Evolutionary conservation across 129 eudicot genomes (phyloP), one percentile per base, ranked within the genome.

Genomic region (Tagetes erecta): DNA sequence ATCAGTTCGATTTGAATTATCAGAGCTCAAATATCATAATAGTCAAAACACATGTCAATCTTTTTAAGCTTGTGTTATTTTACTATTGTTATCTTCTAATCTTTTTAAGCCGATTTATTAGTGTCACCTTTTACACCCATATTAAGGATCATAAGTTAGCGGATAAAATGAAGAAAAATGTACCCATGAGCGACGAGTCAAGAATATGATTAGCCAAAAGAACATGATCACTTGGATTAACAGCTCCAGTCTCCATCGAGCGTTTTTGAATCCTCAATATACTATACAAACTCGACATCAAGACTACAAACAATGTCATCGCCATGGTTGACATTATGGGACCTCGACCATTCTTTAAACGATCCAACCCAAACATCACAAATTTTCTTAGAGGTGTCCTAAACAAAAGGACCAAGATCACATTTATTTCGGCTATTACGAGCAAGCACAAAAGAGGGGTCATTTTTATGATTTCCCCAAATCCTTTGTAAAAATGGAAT

Each of bases 101-200:
- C 27, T 20, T 20, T 20, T 20, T 20, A 50, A 50, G 14, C 56
- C 3, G 57, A 0, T 51, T 51, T 51, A 51, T n/a, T n/a, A 51
- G 0, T 51, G 57, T 0, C 57, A 51, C 57, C n/a, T 51, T 51
- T n/a, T 55, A 38, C 4, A 13, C 1, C 11, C 64, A 50, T n/a
- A 46, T 4, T 8, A 34, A 1, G 6, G 49, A 35, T 36, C 39
- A 47, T 36, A 74, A 49, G 31, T 62, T 74, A 37, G 1, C n/a
- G 34, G 9, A 34, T 37, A 35, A 38, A 64, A 6, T 3, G 1
- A 9, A 36, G 1, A 12, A 47, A 35, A 67, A 41, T 11, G 10
- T 71, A 89, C 98, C 98, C 83, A 92, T 80, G 13, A 90, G 90
- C 4, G 95, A 87, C 9, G 98, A 89, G 42, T 92, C 87, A 2